These are phyloP conservation scores for Allodekkera sacchari DNA, from an alignment of 805 yeast species.

Conservation along the genomic window DNA sequence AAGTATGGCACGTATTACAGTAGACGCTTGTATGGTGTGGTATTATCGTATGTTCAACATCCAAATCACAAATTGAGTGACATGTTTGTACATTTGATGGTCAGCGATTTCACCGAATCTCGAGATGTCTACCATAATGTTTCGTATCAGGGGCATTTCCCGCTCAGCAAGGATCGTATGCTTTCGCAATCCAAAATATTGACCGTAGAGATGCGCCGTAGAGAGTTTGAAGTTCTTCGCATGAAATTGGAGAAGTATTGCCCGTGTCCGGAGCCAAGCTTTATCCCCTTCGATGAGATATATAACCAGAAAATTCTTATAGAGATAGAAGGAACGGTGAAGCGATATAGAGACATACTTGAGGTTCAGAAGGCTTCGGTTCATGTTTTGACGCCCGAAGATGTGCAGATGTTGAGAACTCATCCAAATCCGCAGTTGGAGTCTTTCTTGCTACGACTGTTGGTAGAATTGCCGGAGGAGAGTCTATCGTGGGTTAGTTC, in stretches of 20 bases:
- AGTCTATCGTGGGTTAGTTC: too few species aligned
- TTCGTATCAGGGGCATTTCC: conserved; percentile 5
- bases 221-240: conserved; percentile 5
- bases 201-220: conserved; percentile 8
- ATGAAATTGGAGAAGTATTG: neutral
- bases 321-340: conserved; percentile 10
- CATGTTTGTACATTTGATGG: conserved; percentile 5
- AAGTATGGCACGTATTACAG: conserved; percentile 2
- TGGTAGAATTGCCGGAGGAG: conserved; percentile 5
- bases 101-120: conserved; percentile 18
- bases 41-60: conserved; percentile 9
- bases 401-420: conserved; percentile 4
- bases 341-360: conserved; percentile 10
- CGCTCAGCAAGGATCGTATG: conserved; percentile 2
- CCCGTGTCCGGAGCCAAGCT: conserved; percentile 5
- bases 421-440: conserved; percentile 8
- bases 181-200: conserved; percentile 7
- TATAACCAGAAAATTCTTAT: conserved; percentile 12
- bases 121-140: conserved; percentile 1
- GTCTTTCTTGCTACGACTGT: conserved; percentile 12
- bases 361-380: conserved; percentile 14
- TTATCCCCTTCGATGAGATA: conserved; percentile 10
- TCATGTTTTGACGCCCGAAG: conserved; percentile 8
- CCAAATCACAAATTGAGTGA: conserved; percentile 1
- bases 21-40: conserved; percentile 10